These are phyloP conservation scores for Podospora tetraspora DNA, from an alignment of 495 filamentous ascomycete species.

Conservation along the genomic window DNA sequence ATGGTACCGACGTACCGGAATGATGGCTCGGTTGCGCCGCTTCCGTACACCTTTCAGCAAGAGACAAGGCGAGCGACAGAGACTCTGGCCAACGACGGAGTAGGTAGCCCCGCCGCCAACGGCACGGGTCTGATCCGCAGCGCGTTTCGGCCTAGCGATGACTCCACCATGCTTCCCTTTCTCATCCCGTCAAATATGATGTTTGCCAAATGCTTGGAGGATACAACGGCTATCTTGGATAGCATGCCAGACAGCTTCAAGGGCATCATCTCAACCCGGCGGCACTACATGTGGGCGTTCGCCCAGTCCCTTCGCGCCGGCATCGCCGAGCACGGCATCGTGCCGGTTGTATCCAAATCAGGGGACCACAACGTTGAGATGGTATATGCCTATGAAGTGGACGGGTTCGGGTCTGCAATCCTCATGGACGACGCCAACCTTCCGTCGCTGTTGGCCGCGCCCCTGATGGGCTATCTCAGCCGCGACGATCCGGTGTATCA, in stretches of 20 bases:
- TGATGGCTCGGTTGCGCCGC: slow-evolving; percentile 47
- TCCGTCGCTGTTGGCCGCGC: slow-evolving; percentile 50
- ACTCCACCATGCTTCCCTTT: slow-evolving; percentile 52
- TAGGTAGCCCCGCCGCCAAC: slow-evolving; percentile 51
- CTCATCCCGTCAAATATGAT: slow-evolving; percentile 67
- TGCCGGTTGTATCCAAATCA: slow-evolving; percentile 8
- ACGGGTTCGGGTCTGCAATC: slow-evolving; percentile 50
- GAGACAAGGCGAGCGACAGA: slow-evolving; percentile 50
- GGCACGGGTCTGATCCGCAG: slow-evolving; percentile 57
- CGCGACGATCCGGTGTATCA: slow-evolving; percentile 43
- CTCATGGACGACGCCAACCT: slow-evolving; percentile 63
- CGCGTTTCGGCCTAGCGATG: slow-evolving; percentile 62
- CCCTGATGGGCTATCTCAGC: slow-evolving; percentile 47
- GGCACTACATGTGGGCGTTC: slow-evolving; percentile 44
- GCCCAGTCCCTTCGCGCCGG: slow-evolving; percentile 41
- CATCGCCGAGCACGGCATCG: slow-evolving; percentile 48
- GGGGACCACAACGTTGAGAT: slow-evolving; percentile 13
- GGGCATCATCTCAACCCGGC: neutral
- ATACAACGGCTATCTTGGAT: slow-evolving; percentile 45
- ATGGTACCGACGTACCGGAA: slow-evolving; percentile 51
- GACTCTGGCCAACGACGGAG: slow-evolving; percentile 53
- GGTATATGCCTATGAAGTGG: slow-evolving; percentile 58
- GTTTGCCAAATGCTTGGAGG: slow-evolving; percentile 52
- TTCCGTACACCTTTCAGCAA: slow-evolving; percentile 55
- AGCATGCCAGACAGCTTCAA: slow-evolving; percentile 29